A percentile compares a stretch with the other conserved stretches of the same genome.
phyloP scores from a whole-genome alignment of 2,329 filamentous ascomycete species.

The Sporothrix phasma region DNA sequence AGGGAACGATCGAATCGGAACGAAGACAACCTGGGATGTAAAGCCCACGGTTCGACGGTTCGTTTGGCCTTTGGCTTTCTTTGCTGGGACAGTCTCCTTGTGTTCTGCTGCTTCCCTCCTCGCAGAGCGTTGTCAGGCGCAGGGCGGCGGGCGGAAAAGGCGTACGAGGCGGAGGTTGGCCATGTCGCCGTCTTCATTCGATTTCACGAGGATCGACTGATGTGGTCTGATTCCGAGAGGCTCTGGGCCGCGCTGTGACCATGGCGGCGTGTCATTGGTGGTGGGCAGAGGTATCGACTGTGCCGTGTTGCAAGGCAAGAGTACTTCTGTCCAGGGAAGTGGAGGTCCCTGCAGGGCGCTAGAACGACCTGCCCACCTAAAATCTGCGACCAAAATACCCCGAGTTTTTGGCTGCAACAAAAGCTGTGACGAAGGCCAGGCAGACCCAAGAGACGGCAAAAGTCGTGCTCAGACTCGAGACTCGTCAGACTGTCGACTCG shows the following conservation, averaged over 20 bases:
- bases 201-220: constrained; percentile 21
- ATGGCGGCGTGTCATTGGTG: constrained; percentile 12
- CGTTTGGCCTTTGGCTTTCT: too few relatives aligned
- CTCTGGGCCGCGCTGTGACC: constrained; percentile 18
- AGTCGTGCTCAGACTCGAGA: too few relatives aligned
- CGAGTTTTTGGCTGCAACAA: neutral
- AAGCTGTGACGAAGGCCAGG: neutral
- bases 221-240: constrained; percentile 21
- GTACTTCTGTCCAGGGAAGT: neutral
- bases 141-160: neutral
- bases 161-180: constrained; percentile 16
- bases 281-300: neutral
- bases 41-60: neutral
- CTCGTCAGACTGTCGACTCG: too few relatives aligned
- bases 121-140: neutral
- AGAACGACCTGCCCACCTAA: constrained; percentile 1
- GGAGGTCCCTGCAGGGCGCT: constrained; percentile 9
- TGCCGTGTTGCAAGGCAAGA: neutral
- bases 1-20: too few relatives aligned
- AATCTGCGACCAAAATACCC: constrained; percentile 4
- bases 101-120: neutral
- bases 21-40: too few relatives aligned
- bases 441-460: too few relatives aligned
- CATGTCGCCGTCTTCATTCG: constrained; percentile 18
- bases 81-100: neutral